These are phyloP conservation scores for Boletus rubescentipes DNA, from an alignment of 768 basidiomycete genomes.

Conservation along the genomic window DNA sequence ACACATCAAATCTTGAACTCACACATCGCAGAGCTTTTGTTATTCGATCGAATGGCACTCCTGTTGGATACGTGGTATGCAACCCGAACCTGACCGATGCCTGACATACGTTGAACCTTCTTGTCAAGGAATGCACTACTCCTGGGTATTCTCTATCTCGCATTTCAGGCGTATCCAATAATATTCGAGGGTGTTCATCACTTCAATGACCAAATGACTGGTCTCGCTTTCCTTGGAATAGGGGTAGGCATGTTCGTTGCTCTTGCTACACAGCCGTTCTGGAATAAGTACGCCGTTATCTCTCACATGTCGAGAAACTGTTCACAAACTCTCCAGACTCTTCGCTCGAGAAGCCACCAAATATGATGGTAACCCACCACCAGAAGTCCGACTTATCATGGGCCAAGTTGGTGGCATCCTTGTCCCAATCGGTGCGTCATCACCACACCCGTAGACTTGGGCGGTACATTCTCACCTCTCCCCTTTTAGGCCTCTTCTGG, in stretches of 20 bases:
- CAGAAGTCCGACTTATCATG: constrained; percentile 65
- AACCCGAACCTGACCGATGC: not conserved
- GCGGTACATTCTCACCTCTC: too few species aligned
- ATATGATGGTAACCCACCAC: constrained; percentile 51
- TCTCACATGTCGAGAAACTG: not conserved
- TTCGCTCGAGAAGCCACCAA: constrained; percentile 37
- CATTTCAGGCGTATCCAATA: constrained; percentile 58
- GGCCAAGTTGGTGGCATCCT: constrained; percentile 68
- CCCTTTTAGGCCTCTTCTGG: constrained; percentile 43
- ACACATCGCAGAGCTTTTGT: constrained; percentile 48
- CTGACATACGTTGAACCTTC: not conserved
- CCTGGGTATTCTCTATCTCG: constrained; percentile 47
- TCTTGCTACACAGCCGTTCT: constrained; percentile 41
- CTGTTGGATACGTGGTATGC: constrained; percentile 66
- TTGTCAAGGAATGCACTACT: constrained; percentile 37
- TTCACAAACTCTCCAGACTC: constrained; percentile 29
- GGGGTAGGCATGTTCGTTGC: constrained; percentile 45
- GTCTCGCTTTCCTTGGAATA: constrained; percentile 51
- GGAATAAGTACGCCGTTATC: constrained; percentile 36
- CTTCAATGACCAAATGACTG: constrained; percentile 53
- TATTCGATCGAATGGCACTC: constrained; percentile 75
- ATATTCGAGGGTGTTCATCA: constrained; percentile 47
- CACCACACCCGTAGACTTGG: too few species aligned
- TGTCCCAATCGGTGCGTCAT: constrained; percentile 52
- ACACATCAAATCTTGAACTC: not conserved